Evolutionary conservation across 805 yeast species (phyloP), one percentile per base, ranked within the genome.

Genomic region (Saturnispora bothae): DNA sequence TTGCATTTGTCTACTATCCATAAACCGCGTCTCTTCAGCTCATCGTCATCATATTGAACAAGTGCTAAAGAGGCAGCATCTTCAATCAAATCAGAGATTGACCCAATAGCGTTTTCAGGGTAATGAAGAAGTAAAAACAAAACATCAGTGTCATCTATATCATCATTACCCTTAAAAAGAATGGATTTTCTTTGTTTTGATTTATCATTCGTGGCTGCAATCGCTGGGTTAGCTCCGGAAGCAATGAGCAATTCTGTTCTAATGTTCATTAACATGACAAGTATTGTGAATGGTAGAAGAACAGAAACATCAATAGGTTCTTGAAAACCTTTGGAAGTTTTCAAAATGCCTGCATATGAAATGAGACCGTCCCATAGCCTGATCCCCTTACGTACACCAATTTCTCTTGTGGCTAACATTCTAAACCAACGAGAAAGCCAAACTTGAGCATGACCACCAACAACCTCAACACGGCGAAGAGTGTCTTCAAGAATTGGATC

Each of bases 361-460:
- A 69, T 61, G 17, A 73, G 45, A 40, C 67, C 67, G 48, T 73
- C 78, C 78, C 78, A 73, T 16, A 69, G 48, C 19, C 55, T 47
- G 17, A 64, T 53, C 0, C 65, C 52, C 15, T 53, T 48, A 3
- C 39, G 40, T 7, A 61, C 39, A 2, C 73, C 75, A 21, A 73
- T 49, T 44, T 73, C 78, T 36, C 78, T 52, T 5, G 65, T 54
- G 14, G 71, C 53, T 3, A 71, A 43, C 26, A 73, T 53, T 19
- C 77, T 52, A 21, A 68, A 61, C 52, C 66, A 73, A 31, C 78
- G 49, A n/a, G 73, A 66, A 19, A 71, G 57, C 78, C 78, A 73
- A 31, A 73, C 59, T 37, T 71, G 70, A 3, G 73, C 62, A 41
- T 61, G 42, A 12, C 42, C 28, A 8, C 41, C 45, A 22, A 38